Percentiles rank a stretch among this genome's conserved stretches.
These are phyloP conservation scores for Phaeosphaeria sp. DNA, from an alignment of 2,329 filamentous ascomycete genomes.

Conservation along the genomic window DNA sequence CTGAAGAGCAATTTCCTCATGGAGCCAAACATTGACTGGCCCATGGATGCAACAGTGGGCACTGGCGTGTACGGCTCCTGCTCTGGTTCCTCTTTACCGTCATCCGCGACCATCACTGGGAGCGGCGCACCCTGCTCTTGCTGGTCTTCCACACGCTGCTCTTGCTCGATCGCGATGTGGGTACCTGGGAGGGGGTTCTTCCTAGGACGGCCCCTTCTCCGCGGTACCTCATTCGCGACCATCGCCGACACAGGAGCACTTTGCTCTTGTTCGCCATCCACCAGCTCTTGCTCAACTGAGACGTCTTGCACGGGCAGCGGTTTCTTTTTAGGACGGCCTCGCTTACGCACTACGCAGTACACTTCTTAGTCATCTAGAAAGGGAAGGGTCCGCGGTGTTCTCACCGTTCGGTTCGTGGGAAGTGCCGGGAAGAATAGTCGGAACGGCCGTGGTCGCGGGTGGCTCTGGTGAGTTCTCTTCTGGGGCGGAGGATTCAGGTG, in stretches of 20 bases:
- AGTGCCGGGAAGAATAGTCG: not conserved
- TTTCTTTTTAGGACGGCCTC: not conserved
- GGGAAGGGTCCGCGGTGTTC: not conserved
- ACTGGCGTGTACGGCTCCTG: not conserved
- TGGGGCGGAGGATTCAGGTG: constrained; percentile 1
- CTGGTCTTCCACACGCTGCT: not conserved
- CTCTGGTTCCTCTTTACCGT: not conserved
- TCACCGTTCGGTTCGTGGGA: not conserved
- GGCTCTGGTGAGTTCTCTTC: constrained; percentile 3
- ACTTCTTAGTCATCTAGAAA: not conserved
- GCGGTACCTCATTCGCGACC: not conserved
- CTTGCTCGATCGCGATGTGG: not conserved
- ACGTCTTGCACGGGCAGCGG: not conserved
- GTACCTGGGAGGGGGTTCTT: not conserved
- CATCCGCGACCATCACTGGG: not conserved
- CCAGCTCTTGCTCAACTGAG: not conserved
- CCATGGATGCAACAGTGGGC: not conserved
- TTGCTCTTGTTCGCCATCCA: not conserved
- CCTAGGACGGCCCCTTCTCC: not conserved
- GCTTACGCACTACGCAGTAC: not conserved
- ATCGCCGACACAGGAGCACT: not conserved
- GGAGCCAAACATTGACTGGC: not conserved
- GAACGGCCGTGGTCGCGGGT: not conserved
- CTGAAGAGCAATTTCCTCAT: not conserved
- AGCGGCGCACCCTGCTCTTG: not conserved